A percentile compares a stretch with the other conserved stretches of the same genome.
Conservation (phyloP, 495 filamentous ascomycete genomes). For the Cairneyella variabilis region DNA sequence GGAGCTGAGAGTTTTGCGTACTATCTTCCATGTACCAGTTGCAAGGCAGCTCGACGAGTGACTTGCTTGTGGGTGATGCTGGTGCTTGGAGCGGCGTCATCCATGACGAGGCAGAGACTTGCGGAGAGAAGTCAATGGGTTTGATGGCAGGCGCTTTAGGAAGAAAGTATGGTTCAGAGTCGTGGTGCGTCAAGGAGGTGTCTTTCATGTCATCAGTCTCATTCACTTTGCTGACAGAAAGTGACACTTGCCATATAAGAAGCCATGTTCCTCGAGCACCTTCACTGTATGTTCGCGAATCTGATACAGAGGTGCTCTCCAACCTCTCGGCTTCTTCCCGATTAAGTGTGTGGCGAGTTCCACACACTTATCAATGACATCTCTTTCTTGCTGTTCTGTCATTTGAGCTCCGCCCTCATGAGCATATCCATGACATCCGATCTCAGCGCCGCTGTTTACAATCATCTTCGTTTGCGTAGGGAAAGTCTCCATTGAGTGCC, state of each 20-base stretch:
- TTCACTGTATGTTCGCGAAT: conserved; percentile 50
- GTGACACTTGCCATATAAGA: conserved; percentile 45
- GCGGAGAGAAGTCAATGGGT: conserved; percentile 41
- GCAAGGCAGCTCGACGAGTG: conserved; percentile 51
- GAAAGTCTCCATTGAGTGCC: conserved; percentile 60
- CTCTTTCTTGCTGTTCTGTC: conserved; percentile 52
- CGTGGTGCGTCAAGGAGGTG: conserved; percentile 43
- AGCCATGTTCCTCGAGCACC: conserved; percentile 50
- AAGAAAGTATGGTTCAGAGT: conserved; percentile 54
- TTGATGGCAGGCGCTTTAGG: conserved; percentile 32
- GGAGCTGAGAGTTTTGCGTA: background rate
- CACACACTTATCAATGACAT: conserved; percentile 53
- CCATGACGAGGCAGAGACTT: conserved; percentile 45
- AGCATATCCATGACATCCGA: conserved; percentile 58
- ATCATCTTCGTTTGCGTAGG: conserved; percentile 49
- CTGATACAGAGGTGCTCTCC: conserved; percentile 57
- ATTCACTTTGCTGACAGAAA: background rate
- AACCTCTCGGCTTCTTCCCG: conserved; percentile 51
- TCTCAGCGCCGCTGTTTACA: conserved; percentile 52
- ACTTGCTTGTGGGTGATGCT: conserved; percentile 7
- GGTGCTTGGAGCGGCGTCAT: conserved; percentile 49
- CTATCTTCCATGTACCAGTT: conserved; percentile 55
- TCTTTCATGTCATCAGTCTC: conserved; percentile 18
- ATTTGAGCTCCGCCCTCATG: conserved; percentile 55
- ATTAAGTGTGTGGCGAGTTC: conserved; percentile 43